A percentile compares a stretch with the other conserved stretches of the same genome.
These are phyloP conservation scores for Rhynchospora tenuis DNA, from an alignment of 176 grass and related monocot species.

Conservation along the genomic window DNA sequence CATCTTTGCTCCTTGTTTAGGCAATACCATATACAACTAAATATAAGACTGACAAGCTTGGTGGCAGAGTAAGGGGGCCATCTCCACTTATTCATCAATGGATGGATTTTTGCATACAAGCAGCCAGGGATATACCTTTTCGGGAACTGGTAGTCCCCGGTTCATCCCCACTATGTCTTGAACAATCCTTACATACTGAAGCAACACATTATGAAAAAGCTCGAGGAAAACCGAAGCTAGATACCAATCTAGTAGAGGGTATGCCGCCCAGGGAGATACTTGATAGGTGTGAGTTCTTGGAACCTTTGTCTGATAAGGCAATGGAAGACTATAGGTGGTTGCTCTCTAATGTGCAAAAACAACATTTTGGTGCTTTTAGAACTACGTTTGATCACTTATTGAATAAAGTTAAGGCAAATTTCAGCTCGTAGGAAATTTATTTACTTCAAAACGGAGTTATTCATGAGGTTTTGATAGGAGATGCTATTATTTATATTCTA, in stretches of 20 bases:
- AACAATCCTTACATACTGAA: constrained; percentile 30
- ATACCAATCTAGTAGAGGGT: constrained; percentile 66
- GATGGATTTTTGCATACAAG: constrained; percentile 89
- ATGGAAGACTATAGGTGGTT: constrained; percentile 69
- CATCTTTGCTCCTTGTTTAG: constrained; percentile 29
- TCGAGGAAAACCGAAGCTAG: constrained; percentile 53
- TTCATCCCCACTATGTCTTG: constrained; percentile 51
- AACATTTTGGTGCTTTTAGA: constrained; percentile 29
- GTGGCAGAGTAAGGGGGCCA: constrained; percentile 68
- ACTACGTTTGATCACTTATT: constrained; percentile 23
- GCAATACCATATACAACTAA: constrained; percentile 48
- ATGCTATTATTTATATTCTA: not conserved
- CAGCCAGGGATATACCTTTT: constrained; percentile 59
- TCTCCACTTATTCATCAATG: constrained; percentile 82
- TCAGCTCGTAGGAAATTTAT: constrained; percentile 24
- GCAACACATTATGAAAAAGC: constrained; percentile 31
- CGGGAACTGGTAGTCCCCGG: constrained; percentile 60
- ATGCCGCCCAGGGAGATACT: constrained; percentile 67
- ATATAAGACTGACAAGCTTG: constrained; percentile 61
- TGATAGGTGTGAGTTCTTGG: constrained; percentile 76
- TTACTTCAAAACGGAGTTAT: not conserved
- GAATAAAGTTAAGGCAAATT: constrained; percentile 27
- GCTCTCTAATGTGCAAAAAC: constrained; percentile 50
- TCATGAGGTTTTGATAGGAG: not conserved
- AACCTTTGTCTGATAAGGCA: constrained; percentile 64